Evolutionary conservation across 2,329 filamentous ascomycete species (phyloP).

Genomic region (Sporothrix sp.): DNA sequence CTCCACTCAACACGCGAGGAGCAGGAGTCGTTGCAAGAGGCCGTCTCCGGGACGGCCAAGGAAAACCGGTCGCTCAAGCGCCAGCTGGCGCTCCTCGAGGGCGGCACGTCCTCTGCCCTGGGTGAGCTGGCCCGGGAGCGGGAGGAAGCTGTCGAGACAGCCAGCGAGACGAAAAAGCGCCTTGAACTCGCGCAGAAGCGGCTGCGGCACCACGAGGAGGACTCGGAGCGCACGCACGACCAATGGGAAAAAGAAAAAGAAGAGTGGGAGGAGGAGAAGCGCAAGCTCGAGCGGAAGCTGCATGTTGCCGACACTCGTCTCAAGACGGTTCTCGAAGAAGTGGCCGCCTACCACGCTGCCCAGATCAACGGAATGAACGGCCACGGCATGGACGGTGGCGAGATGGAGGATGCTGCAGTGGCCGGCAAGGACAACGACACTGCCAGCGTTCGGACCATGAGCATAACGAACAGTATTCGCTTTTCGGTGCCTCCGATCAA

Average conservation of each 20-base stretch:
- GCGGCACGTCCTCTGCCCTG: conserved; percentile 75
- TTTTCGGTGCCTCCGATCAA: conserved; percentile 49
- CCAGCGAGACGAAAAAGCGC: conserved; percentile 62
- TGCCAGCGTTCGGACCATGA: conserved; percentile 64
- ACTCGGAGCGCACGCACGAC: conserved; percentile 65
- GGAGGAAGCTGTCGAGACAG: conserved; percentile 68
- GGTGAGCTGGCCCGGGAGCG: conserved; percentile 76
- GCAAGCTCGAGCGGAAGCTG: conserved; percentile 71
- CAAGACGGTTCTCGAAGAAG: conserved; percentile 75
- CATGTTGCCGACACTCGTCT: conserved; percentile 85
- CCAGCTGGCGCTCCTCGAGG: conserved; percentile 78
- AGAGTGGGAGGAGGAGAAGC: conserved; percentile 72
- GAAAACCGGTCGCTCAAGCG: conserved; percentile 74
- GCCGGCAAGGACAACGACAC: conserved; percentile 57
- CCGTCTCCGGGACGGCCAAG: conserved; percentile 54
- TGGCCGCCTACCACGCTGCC: conserved; percentile 58
- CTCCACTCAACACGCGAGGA: conserved; percentile 64
- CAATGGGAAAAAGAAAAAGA: conserved; percentile 80
- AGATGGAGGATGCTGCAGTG: conserved; percentile 42
- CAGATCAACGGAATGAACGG: conserved; percentile 30
- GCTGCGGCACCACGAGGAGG: conserved; percentile 69
- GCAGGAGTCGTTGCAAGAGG: conserved; percentile 58
- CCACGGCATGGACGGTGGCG: conserved; percentile 37
- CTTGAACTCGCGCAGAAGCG: conserved; percentile 72
- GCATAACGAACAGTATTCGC: conserved; percentile 61